Evolutionary conservation across 2,329 filamentous ascomycete species (phyloP), one percentile per base, ranked within the genome.

Genomic region (Fonsecaea monophora): DNA sequence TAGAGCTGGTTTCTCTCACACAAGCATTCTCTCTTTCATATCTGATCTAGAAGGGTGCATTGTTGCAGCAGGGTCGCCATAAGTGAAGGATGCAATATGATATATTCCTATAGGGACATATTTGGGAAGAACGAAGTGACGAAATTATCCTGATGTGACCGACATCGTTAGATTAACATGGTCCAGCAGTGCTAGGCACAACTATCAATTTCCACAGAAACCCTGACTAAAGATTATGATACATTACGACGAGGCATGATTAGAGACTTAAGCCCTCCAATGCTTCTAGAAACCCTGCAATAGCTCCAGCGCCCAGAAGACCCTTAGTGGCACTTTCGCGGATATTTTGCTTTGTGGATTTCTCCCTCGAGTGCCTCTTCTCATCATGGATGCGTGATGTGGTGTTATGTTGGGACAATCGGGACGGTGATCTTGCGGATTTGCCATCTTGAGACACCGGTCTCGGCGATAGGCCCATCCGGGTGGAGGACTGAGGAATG

Each of bases 251-350:
- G 25, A 5, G 32, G 15, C 37, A 21, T 35, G 10, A 48, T 55
- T 57, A 72, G 37, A 73, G 54, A 54, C 68, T 72, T 58, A 80
- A 74, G 2, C 74, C 75, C 60, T 79, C 78, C 53, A 80, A 64
- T n/a, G 78, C 78, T 71, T 79, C 76, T 69, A 80, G 72, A 62
- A 79, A 78, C 10, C 77, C 77, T 5, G 77, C 77, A 63, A 79
- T 76, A 13, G 78, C 78, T 15, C 76, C 76, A 25, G 76, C 75
- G 2, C 77, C 78, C 6, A 75, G 72, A 32, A 80, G 60, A 2
- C 77, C 77, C 40, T 75, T 75, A 7, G 77, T 77, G 42, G 78
- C 77, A 48, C 72, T 75, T 38, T 78, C 73, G 53, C 73, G 74
- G 13, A 78, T 61, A 57, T 74, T 71, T 32, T 74, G 75, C 42